Evolutionary conservation across 2,329 filamentous ascomycete species (phyloP).

Genomic region (Neofusicoccum laricinum): DNA sequence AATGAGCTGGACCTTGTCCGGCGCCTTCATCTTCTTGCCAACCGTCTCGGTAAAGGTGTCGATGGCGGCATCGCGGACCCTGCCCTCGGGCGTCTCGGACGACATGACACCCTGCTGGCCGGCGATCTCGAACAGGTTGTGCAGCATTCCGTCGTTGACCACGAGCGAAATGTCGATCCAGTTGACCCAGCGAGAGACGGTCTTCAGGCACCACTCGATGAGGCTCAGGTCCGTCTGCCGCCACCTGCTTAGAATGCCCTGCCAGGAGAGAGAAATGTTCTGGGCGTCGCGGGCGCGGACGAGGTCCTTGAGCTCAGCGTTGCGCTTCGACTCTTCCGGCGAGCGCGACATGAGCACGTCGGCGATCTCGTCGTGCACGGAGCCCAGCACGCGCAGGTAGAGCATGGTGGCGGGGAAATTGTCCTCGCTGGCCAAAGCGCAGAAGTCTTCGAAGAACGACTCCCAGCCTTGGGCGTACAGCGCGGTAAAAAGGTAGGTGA

Average conservation of each 20-base stretch:
- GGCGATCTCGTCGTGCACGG: conserved; percentile 95
- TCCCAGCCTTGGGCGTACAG: conserved; percentile 86
- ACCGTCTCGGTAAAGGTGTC: conserved; percentile 95
- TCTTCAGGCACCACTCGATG: conserved; percentile 82
- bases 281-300: conserved; percentile 82
- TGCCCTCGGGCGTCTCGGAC: conserved; percentile 61
- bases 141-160: conserved; percentile 77
- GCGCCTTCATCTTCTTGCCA: conserved; percentile 93
- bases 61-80: conserved; percentile 84
- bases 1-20: conserved; percentile 93
- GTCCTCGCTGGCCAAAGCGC: conserved; percentile 70
- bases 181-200: conserved; percentile 96
- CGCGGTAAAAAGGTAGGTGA: conserved; percentile 88
- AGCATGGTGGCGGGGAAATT: conserved; percentile 76
- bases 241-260: conserved; percentile 81
- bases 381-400: conserved; percentile 83
- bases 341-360: conserved; percentile 83
- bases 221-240: conserved; percentile 64
- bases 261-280: conserved; percentile 87
- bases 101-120: conserved; percentile 63
- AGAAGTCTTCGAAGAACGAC: conserved; percentile 85
- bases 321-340: conserved; percentile 75
- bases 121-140: conserved; percentile 79
- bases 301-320: conserved; percentile 86
- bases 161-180: conserved; percentile 97